Conservation (phyloP, 2,329 filamentous ascomycete genomes). For the Phialophora macrospora region DNA sequence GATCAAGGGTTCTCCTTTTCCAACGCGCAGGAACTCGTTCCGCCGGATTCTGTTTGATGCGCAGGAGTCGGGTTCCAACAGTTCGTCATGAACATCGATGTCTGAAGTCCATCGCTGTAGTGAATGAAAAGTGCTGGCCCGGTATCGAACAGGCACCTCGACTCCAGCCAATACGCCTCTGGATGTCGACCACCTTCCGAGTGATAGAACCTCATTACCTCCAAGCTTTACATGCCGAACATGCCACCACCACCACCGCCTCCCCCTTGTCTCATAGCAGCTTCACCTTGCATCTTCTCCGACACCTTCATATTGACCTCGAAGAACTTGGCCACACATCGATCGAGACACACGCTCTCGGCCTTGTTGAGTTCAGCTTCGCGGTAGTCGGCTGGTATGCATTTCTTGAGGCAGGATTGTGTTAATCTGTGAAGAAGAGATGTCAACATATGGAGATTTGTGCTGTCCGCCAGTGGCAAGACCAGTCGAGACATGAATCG, state of each 20-base stretch:
- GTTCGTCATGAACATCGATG: not conserved
- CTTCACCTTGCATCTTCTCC: conserved; percentile 92
- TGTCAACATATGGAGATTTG: conserved; percentile 1
- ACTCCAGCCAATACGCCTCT: not conserved
- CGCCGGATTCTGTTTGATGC: not conserved
- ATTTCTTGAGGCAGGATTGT: conserved; percentile 90
- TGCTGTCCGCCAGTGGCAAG: not conserved
- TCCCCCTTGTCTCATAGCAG: conserved; percentile 66
- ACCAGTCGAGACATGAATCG: not conserved
- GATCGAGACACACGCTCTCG: conserved; percentile 96
- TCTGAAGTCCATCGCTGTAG: not conserved
- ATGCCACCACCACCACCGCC: conserved; percentile 58
- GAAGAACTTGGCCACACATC: conserved; percentile 97
- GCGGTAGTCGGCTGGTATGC: conserved; percentile 88
- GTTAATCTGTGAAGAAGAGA: conserved; percentile 66
- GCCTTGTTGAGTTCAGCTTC: conserved; percentile 98
- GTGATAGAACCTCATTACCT: not conserved
- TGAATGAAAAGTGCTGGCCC: not conserved
- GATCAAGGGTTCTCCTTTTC: conserved; percentile 5
- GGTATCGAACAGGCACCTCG: not conserved
- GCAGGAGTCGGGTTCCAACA: not conserved
- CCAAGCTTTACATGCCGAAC: conserved; percentile 46
- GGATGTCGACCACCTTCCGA: not conserved
- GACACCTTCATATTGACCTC: conserved; percentile 97
- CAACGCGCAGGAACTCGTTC: not conserved